Base-by-base conservation (phyloP, 2,329 filamentous ascomycete genomes). In the Decorospora gaudefroyi region DNA sequence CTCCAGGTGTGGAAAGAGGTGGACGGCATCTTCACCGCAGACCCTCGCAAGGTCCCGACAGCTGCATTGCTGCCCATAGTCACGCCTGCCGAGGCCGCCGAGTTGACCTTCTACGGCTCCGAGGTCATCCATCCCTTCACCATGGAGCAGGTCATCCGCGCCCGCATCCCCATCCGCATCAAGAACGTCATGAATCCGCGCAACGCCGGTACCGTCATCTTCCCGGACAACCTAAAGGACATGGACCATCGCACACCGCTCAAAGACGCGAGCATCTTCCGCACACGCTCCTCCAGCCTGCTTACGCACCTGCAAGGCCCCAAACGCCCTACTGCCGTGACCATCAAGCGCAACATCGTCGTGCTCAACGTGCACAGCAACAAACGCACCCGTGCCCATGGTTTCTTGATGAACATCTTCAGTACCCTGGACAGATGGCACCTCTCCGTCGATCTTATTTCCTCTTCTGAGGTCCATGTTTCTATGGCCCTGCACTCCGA, bases 1-100 rank as follows among this genome's bases (percentile, higher is more conserved):
- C 79, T 99, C 38, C 93, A 99, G 71, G 88, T 99, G 53, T 97
- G 93, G 93, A 99, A 99, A 75, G 93, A 99, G 69, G 93, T 99
- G 5, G 93, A 99, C 70, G 91, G 90, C 46, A 95, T 97, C 66
- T 93, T 96, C 72, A 87, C 84, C 1, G 84, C 85, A 4, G 92
- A 96, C 64, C 89, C 89, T 3, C 83, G 87, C 59, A 95, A 93
- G 71, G 89, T 95, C 26, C 91, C 92, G 3, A 97, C 92, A 1
- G 95, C 93, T n/a, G 81, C 87, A 32, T 78, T 99, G n/a, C 80
- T 99, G 30, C 75, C 85, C 8, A 85, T 86, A 40, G 96, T 99
- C 67, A 96, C 92, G 3, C 93, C 93, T 0, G 87, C 90, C 7
- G 93, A 99, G 72, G 93, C 93, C 2, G 92, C 93, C 9, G 93